Evolutionary conservation across 2,329 filamentous ascomycete species (phyloP).

Genomic region (Thelonectria blattea): DNA sequence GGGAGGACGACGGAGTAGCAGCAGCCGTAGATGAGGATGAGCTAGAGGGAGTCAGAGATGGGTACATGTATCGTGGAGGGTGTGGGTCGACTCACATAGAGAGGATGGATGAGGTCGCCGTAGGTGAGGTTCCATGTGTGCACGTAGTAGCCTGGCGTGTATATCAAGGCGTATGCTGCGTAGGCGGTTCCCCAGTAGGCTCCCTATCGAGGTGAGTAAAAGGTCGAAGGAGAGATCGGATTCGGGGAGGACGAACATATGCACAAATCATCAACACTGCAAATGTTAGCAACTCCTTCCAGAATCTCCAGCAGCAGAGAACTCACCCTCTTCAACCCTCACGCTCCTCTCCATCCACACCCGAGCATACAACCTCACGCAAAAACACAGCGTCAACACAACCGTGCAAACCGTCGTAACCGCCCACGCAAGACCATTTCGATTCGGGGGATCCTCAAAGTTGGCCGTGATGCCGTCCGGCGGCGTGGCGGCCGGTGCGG

Average conservation of each 20-base stretch:
- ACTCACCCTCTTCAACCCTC: constrained; percentile 17
- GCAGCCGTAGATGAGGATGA: constrained; percentile 21
- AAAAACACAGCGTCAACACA: constrained; percentile 14
- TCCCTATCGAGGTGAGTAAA: constrained; percentile 9
- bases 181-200: constrained; percentile 22
- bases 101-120: constrained; percentile 9
- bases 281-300: neutral
- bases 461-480: constrained; percentile 13
- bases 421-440: constrained; percentile 11
- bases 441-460: constrained; percentile 22
- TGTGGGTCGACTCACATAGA: constrained; percentile 8
- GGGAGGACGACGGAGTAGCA: constrained; percentile 21
- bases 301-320: neutral
- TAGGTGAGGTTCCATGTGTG: constrained; percentile 20
- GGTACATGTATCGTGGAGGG: neutral
- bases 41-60: too few relatives aligned
- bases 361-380: constrained; percentile 12
- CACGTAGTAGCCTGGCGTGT: constrained; percentile 19
- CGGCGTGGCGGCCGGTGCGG: constrained; percentile 13
- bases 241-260: constrained; percentile 10
- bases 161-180: constrained; percentile 12
- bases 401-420: constrained; percentile 18
- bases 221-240: neutral
- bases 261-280: constrained; percentile 19
- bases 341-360: constrained; percentile 7